Percentiles rank a stretch among this genome's conserved stretches.
These are phyloP conservation scores for Sequoiadendron giganteum DNA, from an alignment of 75 land plant species.

Conservation along the genomic window DNA sequence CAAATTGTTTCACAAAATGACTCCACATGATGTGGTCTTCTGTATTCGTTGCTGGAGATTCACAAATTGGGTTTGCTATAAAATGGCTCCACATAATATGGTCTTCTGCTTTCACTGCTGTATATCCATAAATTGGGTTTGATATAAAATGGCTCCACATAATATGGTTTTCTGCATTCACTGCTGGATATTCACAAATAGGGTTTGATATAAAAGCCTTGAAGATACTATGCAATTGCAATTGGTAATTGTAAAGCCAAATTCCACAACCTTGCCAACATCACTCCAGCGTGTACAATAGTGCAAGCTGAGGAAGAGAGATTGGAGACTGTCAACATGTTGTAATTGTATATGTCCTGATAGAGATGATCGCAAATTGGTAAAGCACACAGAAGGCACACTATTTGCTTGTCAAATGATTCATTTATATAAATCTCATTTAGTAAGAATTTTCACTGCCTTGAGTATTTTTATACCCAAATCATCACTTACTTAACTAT, in stretches of 20 bases:
- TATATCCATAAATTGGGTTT: no score
- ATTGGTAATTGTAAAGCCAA: neutral
- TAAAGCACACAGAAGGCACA: neutral
- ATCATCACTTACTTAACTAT: no score
- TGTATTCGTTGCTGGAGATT: no score
- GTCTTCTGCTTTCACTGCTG: neutral
- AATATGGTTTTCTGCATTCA: neutral
- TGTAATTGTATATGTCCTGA: neutral
- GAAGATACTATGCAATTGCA: neutral
- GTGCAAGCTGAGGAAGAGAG: no score
- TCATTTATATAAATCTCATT: neutral
- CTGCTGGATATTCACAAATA: neutral
- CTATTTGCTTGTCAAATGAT: neutral
- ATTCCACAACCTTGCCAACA: neutral
- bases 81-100: neutral
- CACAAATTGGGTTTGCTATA: no score
- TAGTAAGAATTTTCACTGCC: no score
- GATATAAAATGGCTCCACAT: neutral
- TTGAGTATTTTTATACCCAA: no score
- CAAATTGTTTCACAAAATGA: no score
- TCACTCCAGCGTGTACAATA: neutral
- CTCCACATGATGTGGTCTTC: neutral
- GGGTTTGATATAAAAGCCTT: neutral
- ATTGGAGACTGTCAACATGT: no score
- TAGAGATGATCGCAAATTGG: neutral